Evolutionary conservation across 2,329 filamentous ascomycete genomes (phyloP).

Genomic region (Ophiostoma perfectum): DNA sequence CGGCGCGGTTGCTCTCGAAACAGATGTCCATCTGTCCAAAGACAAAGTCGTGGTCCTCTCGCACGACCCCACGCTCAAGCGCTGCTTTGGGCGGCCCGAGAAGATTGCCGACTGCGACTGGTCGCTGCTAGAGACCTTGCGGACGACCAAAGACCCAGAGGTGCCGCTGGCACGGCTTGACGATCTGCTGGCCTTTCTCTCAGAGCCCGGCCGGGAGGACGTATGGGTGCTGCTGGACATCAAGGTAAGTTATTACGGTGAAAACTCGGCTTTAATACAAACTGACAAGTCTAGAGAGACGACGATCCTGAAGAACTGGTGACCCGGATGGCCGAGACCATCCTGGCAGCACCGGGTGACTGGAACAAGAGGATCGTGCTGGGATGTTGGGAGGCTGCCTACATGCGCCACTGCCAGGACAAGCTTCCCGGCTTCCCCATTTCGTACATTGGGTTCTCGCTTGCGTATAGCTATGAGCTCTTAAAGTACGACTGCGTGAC

Average conservation of each 20-base stretch:
- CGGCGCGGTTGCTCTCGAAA: slow-evolving; percentile 70
- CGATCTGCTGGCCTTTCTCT: slow-evolving; percentile 70
- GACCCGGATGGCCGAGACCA: slow-evolving; percentile 57
- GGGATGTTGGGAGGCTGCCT: slow-evolving; percentile 76
- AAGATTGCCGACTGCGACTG: slow-evolving; percentile 73
- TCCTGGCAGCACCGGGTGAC: slow-evolving; percentile 50
- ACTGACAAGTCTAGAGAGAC: slow-evolving; percentile 41
- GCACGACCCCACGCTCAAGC: slow-evolving; percentile 72
- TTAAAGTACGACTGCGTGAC: slow-evolving; percentile 52
- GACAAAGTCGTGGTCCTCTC: slow-evolving; percentile 82
- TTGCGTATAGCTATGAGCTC: slow-evolving; percentile 65
- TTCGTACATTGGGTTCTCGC: slow-evolving; percentile 63
- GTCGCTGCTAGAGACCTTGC: slow-evolving; percentile 62
- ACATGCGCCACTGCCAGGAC: slow-evolving; percentile 57
- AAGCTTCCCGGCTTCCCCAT: slow-evolving; percentile 60
- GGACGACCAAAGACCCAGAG: slow-evolving; percentile 61
- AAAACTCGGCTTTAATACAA: too few relatives aligned
- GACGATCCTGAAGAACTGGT: slow-evolving; percentile 69
- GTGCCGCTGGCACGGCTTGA: slow-evolving; percentile 62
- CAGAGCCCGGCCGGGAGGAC: slow-evolving; percentile 56
- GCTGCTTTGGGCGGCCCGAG: slow-evolving; percentile 72
- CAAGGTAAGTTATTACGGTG: slow-evolving; percentile 42
- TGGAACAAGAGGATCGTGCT: slow-evolving; percentile 73
- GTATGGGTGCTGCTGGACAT: slow-evolving; percentile 85
- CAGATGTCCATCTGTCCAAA: slow-evolving; percentile 75